Evolutionary conservation across 257 asterid species (phyloP), one percentile per base, ranked within the genome.

Genomic region (Pogostemon cablin): DNA sequence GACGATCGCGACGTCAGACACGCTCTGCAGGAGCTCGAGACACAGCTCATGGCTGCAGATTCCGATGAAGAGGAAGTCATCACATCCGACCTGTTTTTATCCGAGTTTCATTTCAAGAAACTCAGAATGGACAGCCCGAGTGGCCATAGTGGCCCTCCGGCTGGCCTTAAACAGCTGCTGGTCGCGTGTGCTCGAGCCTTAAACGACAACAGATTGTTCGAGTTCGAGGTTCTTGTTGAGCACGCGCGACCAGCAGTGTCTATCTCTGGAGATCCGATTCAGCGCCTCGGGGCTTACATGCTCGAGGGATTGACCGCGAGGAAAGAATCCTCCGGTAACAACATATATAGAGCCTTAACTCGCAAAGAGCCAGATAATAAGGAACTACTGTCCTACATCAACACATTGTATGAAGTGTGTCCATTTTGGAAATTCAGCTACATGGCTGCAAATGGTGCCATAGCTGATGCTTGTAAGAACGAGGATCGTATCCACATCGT

Each of bases 381-480:
- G 68, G 97, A 88, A 46, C 74, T 88, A 55, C 85, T 90, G 5
- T 77, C 95, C 32, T 90, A 85, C 82, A 90, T 88, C 96, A 91
- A 82, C 69, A 85, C 84, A 54, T 80, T 90, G 9, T 90, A 93
- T 32, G 91, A 89, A 67, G 65, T 86, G 12, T 90, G 97, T 37
- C 98, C 97, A 20, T 93, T 87, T 75, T 66, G 89, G 69, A 93
- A 93, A 58, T 93, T 90, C 48, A 96, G 97, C 17, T 93, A 90
- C 78, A 88, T 93, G 96, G 97, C 96, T 17, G 98, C 98, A 6
- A 93, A 90, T 5, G 98, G 98, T 0, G 98, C 97, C 43, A 90
- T 93, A 8, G 98, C 98, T 0, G 96, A 93, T 42, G 96, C 96
- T 0, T 90, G 97, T 76, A 88, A 88, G 70, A 80, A 85, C 32